phyloP scores from a whole-genome alignment of 345 rosid genomes.

The Hypericum androsaemum region DNA sequence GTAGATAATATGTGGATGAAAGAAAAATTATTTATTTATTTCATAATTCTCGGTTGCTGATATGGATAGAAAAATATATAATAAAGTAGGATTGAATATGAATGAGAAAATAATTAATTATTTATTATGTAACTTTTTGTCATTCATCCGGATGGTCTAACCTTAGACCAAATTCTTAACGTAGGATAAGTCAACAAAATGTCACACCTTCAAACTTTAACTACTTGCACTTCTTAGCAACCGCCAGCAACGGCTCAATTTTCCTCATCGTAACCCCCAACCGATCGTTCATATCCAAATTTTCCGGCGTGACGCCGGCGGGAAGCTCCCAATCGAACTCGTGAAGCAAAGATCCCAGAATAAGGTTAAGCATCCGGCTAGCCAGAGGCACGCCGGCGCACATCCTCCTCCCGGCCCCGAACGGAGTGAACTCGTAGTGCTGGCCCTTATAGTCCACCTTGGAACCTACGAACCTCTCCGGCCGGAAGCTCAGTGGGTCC shows the following conservation, averaged over 20 bases:
- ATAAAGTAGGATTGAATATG: no score
- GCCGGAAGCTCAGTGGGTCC: slow-evolving; percentile 22
- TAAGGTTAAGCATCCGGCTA: slow-evolving; percentile 19
- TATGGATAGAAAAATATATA: no score
- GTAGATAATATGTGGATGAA: no score
- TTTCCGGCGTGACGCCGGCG: not conserved
- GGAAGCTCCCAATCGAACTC: slow-evolving; percentile 31
- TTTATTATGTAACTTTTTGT: no score
- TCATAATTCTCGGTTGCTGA: no score
- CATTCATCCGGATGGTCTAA: no score
- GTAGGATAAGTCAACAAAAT: no score
- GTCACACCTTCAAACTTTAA: no score
- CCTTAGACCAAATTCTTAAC: no score
- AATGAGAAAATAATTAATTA: no score
- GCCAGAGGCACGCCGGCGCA: slow-evolving; percentile 37
- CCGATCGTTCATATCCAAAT: slow-evolving; percentile 16
- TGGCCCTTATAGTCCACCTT: slow-evolving; percentile 36
- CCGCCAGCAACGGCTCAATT: slow-evolving; percentile 13
- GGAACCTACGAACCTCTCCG: slow-evolving; percentile 35
- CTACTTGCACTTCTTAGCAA: slow-evolving; percentile 11
- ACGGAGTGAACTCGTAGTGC: slow-evolving; percentile 30
- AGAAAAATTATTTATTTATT: no score
- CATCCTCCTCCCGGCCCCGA: slow-evolving; percentile 42
- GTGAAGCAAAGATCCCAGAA: slow-evolving; percentile 33
- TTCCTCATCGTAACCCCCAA: slow-evolving; percentile 17